Percentiles rank a stretch among this genome's conserved stretches.
These are phyloP conservation scores for Chytriomyces sp. DNA, from an alignment of 192 early-diverging fungal species.

Conservation along the genomic window DNA sequence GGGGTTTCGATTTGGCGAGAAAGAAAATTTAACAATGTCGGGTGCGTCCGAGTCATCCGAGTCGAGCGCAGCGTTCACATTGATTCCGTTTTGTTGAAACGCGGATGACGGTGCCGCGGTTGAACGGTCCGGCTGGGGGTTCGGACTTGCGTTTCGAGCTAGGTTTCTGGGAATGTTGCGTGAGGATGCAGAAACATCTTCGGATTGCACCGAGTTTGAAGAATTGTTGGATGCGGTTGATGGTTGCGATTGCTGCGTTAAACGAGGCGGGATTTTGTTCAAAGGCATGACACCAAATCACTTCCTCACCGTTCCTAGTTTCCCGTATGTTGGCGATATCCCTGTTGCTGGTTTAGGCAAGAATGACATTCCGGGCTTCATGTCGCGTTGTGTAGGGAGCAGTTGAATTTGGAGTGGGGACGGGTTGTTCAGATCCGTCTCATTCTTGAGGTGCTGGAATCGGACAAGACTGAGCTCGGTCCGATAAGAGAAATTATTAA, in stretches of 20 bases:
- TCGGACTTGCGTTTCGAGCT: not conserved
- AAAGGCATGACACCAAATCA: too few species aligned
- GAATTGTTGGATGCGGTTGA: not conserved
- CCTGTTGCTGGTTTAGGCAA: constrained; percentile 27
- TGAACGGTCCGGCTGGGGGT: not conserved
- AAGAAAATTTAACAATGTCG: constrained; percentile 22
- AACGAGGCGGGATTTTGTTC: too few species aligned
- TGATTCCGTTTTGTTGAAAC: too few species aligned
- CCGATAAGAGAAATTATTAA: not conserved
- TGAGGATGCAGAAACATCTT: not conserved
- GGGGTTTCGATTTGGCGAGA: not conserved
- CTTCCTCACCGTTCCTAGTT: too few species aligned
- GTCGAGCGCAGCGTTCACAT: constrained; percentile 4
- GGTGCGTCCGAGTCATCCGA: constrained; percentile 8
- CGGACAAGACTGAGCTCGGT: not conserved
- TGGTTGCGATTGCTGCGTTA: not conserved
- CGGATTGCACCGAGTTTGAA: not conserved
- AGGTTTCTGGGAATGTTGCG: not conserved
- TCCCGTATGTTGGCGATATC: not conserved
- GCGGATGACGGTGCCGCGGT: not conserved
- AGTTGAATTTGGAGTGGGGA: constrained; percentile 29
- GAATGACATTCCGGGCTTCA: constrained; percentile 30
- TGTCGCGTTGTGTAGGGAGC: constrained; percentile 27
- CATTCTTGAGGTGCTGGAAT: constrained; percentile 29
- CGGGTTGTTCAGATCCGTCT: constrained; percentile 26